Percentiles rank a stretch among this genome's conserved stretches.
Evolutionary conservation across 208 protist genomes (phyloP).

Genomic region (Trypanosoma vivax): DNA sequence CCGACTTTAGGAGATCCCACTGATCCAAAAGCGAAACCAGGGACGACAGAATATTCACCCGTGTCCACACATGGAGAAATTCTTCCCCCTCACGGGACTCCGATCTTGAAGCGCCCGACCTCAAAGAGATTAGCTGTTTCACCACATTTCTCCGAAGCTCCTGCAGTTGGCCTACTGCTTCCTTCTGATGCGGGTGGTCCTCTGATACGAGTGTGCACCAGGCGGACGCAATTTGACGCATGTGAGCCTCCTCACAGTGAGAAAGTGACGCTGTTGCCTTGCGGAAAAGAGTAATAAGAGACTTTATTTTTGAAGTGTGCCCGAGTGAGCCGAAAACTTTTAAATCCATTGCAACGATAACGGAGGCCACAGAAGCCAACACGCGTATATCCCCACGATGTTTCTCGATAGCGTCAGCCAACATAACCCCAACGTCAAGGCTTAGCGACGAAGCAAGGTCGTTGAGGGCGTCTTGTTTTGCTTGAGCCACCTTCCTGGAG

Average conservation of each 20-base stretch:
- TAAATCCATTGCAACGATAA: constrained; percentile 51
- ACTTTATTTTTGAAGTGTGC: constrained; percentile 30
- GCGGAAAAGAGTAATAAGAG: constrained; percentile 49
- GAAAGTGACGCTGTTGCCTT: constrained; percentile 26
- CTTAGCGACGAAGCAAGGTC: constrained; percentile 35
- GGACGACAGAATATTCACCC: constrained; percentile 51
- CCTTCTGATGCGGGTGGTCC: constrained; percentile 49
- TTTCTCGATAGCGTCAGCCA: constrained; percentile 41
- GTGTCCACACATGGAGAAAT: constrained; percentile 40
- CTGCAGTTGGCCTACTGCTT: constrained; percentile 60
- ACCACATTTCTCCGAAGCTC: constrained; percentile 50
- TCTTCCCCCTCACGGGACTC: constrained; percentile 7
- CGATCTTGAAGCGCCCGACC: neutral
- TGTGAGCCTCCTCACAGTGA: constrained; percentile 19
- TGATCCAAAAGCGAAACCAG: constrained; percentile 38
- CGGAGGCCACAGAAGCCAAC: constrained; percentile 31
- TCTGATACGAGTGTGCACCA: constrained; percentile 60
- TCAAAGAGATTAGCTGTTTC: constrained; percentile 26
- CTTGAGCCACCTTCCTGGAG: constrained; percentile 1
- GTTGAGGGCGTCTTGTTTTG: constrained; percentile 15
- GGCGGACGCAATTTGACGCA: constrained; percentile 37
- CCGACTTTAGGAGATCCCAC: constrained; percentile 33
- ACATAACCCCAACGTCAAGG: constrained; percentile 34
- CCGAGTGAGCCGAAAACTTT: constrained; percentile 40
- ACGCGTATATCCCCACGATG: constrained; percentile 44